Evolutionary conservation across 2,329 filamentous ascomycete genomes (phyloP).

Genomic region (Zarea fungicola): DNA sequence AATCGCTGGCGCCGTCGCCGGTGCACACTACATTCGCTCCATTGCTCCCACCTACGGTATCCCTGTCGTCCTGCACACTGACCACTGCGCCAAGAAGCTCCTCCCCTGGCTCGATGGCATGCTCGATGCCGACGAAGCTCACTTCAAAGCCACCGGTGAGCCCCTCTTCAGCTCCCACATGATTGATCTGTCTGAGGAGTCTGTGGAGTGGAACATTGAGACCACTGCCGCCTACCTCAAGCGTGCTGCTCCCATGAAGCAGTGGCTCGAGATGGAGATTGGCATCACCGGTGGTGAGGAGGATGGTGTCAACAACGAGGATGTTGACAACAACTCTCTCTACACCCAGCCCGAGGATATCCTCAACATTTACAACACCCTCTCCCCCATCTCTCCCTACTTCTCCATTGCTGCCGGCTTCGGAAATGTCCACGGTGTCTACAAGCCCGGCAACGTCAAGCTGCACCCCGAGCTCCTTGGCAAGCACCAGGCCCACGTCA

Average conservation of each 20-base stretch:
- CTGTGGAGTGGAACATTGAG: constrained; percentile 82
- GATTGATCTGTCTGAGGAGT: constrained; percentile 95
- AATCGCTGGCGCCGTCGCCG: constrained; percentile 81
- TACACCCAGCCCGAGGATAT: constrained; percentile 99
- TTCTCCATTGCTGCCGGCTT: constrained; percentile 98
- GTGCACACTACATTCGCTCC: constrained; percentile 87
- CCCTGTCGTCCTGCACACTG: constrained; percentile 90
- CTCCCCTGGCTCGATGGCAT: constrained; percentile 96
- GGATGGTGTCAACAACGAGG: constrained; percentile 97
- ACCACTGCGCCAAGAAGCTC: constrained; percentile 99
- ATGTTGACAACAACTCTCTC: constrained; percentile 91
- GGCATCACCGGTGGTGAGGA: constrained; percentile 93
- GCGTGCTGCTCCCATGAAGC: constrained; percentile 92
- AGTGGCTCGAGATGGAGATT: constrained; percentile 96
- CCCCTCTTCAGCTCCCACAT: constrained; percentile 97
- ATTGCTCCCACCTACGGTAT: constrained; percentile 83
- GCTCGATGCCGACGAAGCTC: constrained; percentile 87
- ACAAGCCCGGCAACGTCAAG: constrained; percentile 96
- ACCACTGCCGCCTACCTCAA: constrained; percentile 92
- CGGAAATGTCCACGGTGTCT: constrained; percentile 98
- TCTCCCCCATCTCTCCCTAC: constrained; percentile 83
- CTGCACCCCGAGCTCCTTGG: constrained; percentile 91
- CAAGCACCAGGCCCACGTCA: constrained; percentile 93
- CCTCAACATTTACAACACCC: constrained; percentile 81
- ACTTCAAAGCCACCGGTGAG: constrained; percentile 90